Base-by-base conservation (phyloP, 1,284 basidiomycete species). In the Moesziomyces sp. region DNA sequence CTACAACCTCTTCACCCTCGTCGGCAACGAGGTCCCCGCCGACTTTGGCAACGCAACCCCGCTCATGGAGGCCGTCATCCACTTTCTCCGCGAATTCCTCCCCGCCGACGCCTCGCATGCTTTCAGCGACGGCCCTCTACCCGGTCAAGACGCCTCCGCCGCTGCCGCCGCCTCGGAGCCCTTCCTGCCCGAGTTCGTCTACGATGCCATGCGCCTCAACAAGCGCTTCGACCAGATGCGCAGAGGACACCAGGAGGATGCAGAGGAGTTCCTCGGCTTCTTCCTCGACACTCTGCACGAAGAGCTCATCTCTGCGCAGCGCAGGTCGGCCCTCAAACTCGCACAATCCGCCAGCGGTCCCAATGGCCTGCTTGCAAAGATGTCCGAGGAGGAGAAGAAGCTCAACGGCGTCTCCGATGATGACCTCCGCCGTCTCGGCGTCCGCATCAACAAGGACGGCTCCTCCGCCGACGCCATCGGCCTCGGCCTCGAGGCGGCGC, bases 191-290 rank as follows among this genome's bases (percentile, higher is more conserved):
- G 90, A 90, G 44, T 90, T 91, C 75, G 89, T 98, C n/a, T 97
- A 97, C 85, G 93, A 95, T 69, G 94, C 93, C n/a, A 91, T 97
- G 89, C 93, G 93, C 85, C 90, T 91, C 85, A 94, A 95, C 87
- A 93, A 93, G 86, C 88, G 93, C 58, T 98, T 98, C 81, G 94
- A 97, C 77, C 89, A 89, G 57, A 97, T 98, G 93, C 73, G 94
- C 88, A 90, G 92, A 35, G 95, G 95, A 0, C 92, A 94, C 72
- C 96, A 99, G 86, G 96, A 99, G 85, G 96, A 99, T 69, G 96
- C 96, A 0, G 95, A 99, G 85, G 96, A 99, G 85, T 99, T 97
- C 85, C 87, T 98, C n/a, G 95, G 96, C 10, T 97, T 97, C 86
- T 95, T 94, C 86, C 87, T 98, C 46, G 94, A 97, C 83, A 93